Evolutionary conservation across 208 protist species (phyloP).

Genomic region (Leishmania tropica): DNA sequence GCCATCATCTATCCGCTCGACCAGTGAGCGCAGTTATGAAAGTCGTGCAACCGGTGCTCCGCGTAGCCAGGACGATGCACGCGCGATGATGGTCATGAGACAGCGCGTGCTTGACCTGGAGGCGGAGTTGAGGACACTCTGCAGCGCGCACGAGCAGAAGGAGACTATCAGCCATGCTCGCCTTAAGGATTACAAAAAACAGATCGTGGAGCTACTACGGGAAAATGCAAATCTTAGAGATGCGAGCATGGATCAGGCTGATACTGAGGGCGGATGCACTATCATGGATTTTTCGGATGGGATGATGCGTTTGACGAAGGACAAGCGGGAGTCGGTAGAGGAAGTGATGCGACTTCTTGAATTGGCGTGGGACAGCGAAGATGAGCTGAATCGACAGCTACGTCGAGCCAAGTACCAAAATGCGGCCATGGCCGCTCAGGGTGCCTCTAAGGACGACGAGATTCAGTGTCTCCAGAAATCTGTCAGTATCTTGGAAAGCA

Average conservation of each 20-base stretch:
- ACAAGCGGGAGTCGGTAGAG: constrained; percentile 76
- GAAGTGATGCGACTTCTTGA: constrained; percentile 81
- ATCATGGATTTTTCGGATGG: constrained; percentile 15
- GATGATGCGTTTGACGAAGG: constrained; percentile 52
- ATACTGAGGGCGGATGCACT: neutral
- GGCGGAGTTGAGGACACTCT: constrained; percentile 16
- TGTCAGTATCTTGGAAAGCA: constrained; percentile 41
- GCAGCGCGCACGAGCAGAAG: constrained; percentile 34
- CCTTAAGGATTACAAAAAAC: constrained; percentile 39
- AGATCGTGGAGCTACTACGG: constrained; percentile 51
- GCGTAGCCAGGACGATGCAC: neutral
- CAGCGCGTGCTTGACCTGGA: constrained; percentile 29
- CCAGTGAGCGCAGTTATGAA: constrained; percentile 10
- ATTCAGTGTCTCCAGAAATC: constrained; percentile 38
- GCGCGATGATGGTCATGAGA: constrained; percentile 8
- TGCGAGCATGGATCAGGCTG: neutral
- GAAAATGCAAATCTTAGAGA: constrained; percentile 46
- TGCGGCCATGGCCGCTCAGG: constrained; percentile 37
- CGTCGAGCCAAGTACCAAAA: constrained; percentile 29
- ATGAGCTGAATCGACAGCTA: constrained; percentile 40
- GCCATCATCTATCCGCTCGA: constrained; percentile 9
- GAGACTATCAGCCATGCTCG: constrained; percentile 23
- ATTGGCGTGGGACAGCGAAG: constrained; percentile 61
- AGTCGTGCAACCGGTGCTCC: neutral
- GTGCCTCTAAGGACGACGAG: constrained; percentile 64